Conservation (phyloP, 169 alveolate species). For the Hepatocystis sp. region DNA sequence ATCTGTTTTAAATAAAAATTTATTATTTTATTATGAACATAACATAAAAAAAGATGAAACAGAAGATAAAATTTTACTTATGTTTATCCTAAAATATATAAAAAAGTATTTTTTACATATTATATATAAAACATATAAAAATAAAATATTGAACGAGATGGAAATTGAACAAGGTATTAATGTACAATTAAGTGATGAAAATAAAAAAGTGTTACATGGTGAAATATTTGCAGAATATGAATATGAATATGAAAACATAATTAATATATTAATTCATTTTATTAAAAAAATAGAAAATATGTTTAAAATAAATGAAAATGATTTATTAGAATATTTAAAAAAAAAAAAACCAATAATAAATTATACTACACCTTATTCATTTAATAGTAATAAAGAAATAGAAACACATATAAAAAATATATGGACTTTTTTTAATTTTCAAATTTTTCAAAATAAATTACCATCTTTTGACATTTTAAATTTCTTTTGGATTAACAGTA, state of each 20-base stretch:
- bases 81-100: slow-evolving; percentile 41
- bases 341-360: slow-evolving; percentile 24
- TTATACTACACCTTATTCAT: slow-evolving; percentile 63
- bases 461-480: slow-evolving; percentile 44
- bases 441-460: slow-evolving; percentile 38
- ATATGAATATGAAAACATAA: slow-evolving; percentile 58
- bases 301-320: slow-evolving; percentile 40
- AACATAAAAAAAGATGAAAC: slow-evolving; percentile 11
- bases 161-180: slow-evolving; percentile 59
- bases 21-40: slow-evolving; percentile 34
- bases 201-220: slow-evolving; percentile 17
- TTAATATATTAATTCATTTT: slow-evolving; percentile 37
- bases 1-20: slow-evolving; percentile 40
- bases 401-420: slow-evolving; percentile 66
- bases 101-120: slow-evolving; percentile 50
- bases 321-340: slow-evolving; percentile 22
- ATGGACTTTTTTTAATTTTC: slow-evolving; percentile 66
- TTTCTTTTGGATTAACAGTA: slow-evolving; percentile 43
- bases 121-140: slow-evolving; percentile 54
- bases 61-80: slow-evolving; percentile 60
- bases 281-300: slow-evolving; percentile 27
- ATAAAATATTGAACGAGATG: slow-evolving; percentile 30
- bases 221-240: slow-evolving; percentile 31
- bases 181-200: slow-evolving; percentile 1
- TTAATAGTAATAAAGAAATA: slow-evolving; percentile 40